phyloP scores from a whole-genome alignment of 2,329 filamentous ascomycete species.

The Elsinoe necatrix region DNA sequence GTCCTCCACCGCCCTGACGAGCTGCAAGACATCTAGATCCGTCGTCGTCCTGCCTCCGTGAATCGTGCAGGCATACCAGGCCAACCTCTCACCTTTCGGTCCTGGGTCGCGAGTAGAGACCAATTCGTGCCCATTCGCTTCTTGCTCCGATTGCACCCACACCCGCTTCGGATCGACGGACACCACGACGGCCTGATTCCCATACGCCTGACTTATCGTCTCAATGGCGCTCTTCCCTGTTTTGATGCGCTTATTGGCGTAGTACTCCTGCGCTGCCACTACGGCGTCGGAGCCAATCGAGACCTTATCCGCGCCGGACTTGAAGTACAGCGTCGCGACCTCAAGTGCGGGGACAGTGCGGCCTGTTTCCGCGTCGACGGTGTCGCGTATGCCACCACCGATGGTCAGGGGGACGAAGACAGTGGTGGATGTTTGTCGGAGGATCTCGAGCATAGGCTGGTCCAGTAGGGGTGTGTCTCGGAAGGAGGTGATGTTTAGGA shows the following conservation, averaged over 20 bases:
- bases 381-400: constrained; percentile 90
- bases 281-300: constrained; percentile 95
- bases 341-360: constrained; percentile 81
- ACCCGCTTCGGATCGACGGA: constrained; percentile 89
- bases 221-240: constrained; percentile 86
- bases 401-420: constrained; percentile 96
- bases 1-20: constrained; percentile 81
- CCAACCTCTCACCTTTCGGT: constrained; percentile 67
- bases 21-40: constrained; percentile 84
- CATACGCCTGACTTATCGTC: constrained; percentile 86
- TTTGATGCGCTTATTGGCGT: constrained; percentile 58
- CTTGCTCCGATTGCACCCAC: constrained; percentile 62
- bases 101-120: constrained; percentile 63
- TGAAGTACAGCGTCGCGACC: constrained; percentile 95
- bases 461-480: constrained; percentile 88
- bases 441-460: constrained; percentile 89
- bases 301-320: constrained; percentile 93
- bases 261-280: constrained; percentile 84
- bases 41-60: constrained; percentile 91
- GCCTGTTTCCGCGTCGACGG: constrained; percentile 71
- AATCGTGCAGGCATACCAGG: constrained; percentile 97
- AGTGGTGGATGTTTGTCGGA: constrained; percentile 75
- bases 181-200: constrained; percentile 93
- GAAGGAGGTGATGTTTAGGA: constrained; percentile 97
- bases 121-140: constrained; percentile 62